Evolutionary conservation across 1,139 yeast species (phyloP), one percentile per base, ranked within the genome.

Genomic region (Candida gigantensis): DNA sequence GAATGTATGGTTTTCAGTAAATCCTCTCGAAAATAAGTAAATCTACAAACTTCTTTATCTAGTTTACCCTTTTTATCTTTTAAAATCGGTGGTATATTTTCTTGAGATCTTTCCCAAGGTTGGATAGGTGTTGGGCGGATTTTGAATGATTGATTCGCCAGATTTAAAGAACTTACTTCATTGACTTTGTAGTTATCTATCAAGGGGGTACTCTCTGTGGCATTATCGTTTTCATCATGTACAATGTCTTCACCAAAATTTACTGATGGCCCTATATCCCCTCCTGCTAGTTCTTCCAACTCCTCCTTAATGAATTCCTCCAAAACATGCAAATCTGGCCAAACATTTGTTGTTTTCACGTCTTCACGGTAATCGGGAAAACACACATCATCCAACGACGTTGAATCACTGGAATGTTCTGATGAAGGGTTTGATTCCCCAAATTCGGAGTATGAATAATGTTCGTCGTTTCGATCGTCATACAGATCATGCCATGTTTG

Each of bases 1-100:
- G 97, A 80, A 58, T 92, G 97, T 11, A 92, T 79, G 0, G 98
- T 92, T 11, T 88, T 79, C 13, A 84, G 86, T 48, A 92, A 64
- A 52, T 89, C 96, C 48, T 90, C 96, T 46, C 97, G 72, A 59
- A 92, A 92, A 55, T 90, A 92, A 0, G 97, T 88, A 63, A 86
- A 92, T 43, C 98, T 50, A 41, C 67, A 66, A n/a, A 56, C 40
- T 13, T 55, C 58, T 2, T 58, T 56, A 30, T 55, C 61, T 9
- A 43, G 30, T 23, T 47, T 68, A 27, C 47, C 37, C 3, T 38
- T 15, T 12, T 35, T 33, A n/a, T 36, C 32, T 20, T 36, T 44
- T 35, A 65, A 51, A 19, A 65, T 63, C 3, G 72, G 64, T 12
- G 63, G 61, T 12, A 61, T 50, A 30, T 47, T 52, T 36, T 53